Evolutionary conservation across 164 flowering plant species (phyloP), one percentile per base, ranked within the genome.

Genomic region (Stephania cephalantha): DNA sequence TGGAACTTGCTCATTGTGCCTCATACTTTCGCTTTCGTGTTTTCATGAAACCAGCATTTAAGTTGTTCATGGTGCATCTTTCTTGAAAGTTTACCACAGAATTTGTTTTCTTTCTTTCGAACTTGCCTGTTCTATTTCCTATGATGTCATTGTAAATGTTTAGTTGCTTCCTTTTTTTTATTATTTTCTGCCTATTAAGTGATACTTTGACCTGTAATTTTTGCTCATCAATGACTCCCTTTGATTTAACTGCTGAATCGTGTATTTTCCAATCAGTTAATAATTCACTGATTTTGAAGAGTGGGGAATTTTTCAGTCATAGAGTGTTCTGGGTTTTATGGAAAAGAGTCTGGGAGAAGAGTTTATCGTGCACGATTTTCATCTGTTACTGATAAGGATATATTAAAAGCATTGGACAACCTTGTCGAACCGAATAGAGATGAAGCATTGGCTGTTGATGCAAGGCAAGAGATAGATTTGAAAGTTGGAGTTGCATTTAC

Each of bases 401-500:
- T 95, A 75, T 42, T 78, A 30, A 90, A 83, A 82, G 97, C 97
- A 30, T 88, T 95, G 97, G 86, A 84, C 68, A 88, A 79, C 83
- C 99, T 95, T 85, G 92, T 85, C 76, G 84, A 82, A 69, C 99
- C 99, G 17, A 93, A 90, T 79, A 85, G 66, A 84, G 75, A 93
- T 86, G 99, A 95, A 82, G 89, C 99, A 81, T 79, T 91, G 86
- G 93, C 99, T 79, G 99, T 95, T 22, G 99, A 95, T 89, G 99
- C 97, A 77, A 94, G 99, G 53, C 99, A 93, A 81, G 99, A 95
- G 84, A 95, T 95, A 81, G 99, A 95, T 84, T 83, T 95, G 87
- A 95, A 95, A 91, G 99, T 95, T 84, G 99, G 99, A 81, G 99
- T 95, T 79, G 94, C 97, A 74, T 95, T 95, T 83, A 91, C 99